phyloP scores from a whole-genome alignment of 305 asterid genomes.

The Fraxinus sp. region DNA sequence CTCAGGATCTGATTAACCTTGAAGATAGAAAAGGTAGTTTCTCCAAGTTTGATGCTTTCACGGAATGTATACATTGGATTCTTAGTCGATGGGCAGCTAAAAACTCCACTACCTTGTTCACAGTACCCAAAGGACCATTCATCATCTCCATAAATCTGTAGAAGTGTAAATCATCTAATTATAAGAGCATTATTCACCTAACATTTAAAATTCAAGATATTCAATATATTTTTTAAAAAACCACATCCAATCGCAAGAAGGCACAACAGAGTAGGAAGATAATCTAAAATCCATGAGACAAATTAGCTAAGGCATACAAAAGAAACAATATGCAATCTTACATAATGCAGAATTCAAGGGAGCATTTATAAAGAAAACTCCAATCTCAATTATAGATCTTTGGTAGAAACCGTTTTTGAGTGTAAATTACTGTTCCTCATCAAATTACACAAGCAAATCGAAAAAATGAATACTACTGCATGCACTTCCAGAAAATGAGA shows the following conservation, averaged over 20 bases:
- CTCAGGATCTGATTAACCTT: slow-evolving; percentile 83
- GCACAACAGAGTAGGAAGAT: neutral
- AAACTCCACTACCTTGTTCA: slow-evolving; percentile 54
- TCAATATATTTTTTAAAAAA: neutral
- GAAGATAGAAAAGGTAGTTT: slow-evolving; percentile 55
- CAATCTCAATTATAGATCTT: neutral
- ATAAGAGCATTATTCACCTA: neutral
- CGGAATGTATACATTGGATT: slow-evolving; percentile 55
- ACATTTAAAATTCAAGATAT: neutral
- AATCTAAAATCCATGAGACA: neutral
- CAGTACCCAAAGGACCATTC: slow-evolving; percentile 61
- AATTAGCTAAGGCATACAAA: neutral
- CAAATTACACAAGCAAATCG: neutral
- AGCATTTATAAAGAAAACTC: neutral
- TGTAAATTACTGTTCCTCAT: neutral
- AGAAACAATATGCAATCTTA: neutral
- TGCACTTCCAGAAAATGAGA: neutral
- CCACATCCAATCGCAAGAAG: neutral
- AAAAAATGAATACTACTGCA: neutral
- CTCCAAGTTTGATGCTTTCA: slow-evolving; percentile 67
- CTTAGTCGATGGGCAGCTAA: slow-evolving; percentile 48
- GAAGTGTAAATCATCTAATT: neutral
- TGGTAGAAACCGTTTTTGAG: neutral
- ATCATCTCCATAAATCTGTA: slow-evolving; percentile 43
- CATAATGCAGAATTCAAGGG: neutral